Percentiles rank a stretch among this genome's conserved stretches.
Evolutionary conservation across 2,329 filamentous ascomycete species (phyloP).

Genomic region (Neopestalotiopsis sp.): DNA sequence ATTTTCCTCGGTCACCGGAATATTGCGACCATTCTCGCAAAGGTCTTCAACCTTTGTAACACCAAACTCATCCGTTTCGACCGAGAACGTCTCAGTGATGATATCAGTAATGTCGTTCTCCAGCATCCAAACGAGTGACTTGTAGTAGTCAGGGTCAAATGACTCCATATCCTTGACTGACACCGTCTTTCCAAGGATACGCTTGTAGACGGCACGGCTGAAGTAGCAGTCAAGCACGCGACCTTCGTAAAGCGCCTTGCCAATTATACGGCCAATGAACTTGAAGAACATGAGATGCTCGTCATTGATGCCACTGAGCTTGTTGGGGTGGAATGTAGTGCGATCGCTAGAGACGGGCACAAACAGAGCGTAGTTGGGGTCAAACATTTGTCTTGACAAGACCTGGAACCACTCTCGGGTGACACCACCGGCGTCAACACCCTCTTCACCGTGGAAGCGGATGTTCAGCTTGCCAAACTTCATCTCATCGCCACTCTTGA

Average conservation of each 20-base stretch:
- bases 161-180: constrained; percentile 99
- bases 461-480: constrained; percentile 99
- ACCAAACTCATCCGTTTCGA: constrained; percentile 93
- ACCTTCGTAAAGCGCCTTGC: constrained; percentile 95
- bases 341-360: constrained; percentile 95
- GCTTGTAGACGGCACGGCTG: constrained; percentile 97
- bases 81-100: constrained; percentile 93
- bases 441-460: constrained; percentile 95
- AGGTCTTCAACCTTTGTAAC: constrained; percentile 87
- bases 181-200: constrained; percentile 91
- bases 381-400: constrained; percentile 97
- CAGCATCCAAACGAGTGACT: constrained; percentile 97
- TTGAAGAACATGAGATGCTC: constrained; percentile 99
- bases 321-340: constrained; percentile 98
- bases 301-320: constrained; percentile 89
- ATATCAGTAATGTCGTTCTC: constrained; percentile 99
- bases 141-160: constrained; percentile 98
- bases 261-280: constrained; percentile 97
- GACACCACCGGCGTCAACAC: constrained; percentile 95
- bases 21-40: constrained; percentile 84
- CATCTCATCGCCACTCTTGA: constrained; percentile 95
- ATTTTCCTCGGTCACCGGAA: constrained; percentile 95
- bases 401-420: constrained; percentile 99
- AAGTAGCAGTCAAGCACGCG: constrained; percentile 98
- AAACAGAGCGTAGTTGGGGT: constrained; percentile 95